These are phyloP conservation scores for Kazachstania psychrophila DNA, from an alignment of 805 yeast species.

Conservation along the genomic window DNA sequence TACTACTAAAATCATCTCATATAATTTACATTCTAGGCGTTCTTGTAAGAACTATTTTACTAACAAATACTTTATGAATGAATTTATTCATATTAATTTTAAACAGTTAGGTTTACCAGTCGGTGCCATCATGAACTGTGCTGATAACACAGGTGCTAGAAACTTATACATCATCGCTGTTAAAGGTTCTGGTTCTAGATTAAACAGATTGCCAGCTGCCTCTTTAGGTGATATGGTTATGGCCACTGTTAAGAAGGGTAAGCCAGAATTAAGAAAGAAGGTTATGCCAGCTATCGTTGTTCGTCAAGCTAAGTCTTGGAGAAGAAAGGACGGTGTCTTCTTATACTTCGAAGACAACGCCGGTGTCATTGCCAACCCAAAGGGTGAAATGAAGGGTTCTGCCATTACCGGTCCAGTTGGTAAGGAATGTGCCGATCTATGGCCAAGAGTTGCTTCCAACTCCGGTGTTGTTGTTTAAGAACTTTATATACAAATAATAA, in stretches of 20 bases:
- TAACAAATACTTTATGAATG: conserved; percentile 2
- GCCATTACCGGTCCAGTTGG: conserved; percentile 99
- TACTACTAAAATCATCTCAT: no score
- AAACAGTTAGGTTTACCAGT: conserved; percentile 94
- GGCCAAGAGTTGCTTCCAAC: conserved; percentile 99
- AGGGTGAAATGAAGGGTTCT: conserved; percentile 99
- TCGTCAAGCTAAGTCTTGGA: conserved; percentile 99
- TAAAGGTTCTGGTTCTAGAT: conserved; percentile 98
- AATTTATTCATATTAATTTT: conserved; percentile 5
- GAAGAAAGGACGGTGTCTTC: conserved; percentile 99
- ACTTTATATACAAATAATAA: not conserved
- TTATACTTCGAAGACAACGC: conserved; percentile 99
- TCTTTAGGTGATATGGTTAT: conserved; percentile 99
- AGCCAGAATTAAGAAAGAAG: conserved; percentile 99
- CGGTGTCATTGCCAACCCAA: conserved; percentile 99
- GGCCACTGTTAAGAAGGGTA: conserved; percentile 99
- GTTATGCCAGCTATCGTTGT: conserved; percentile 99
- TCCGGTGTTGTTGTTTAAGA: conserved; percentile 99
- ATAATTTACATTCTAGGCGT: no score
- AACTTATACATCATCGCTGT: conserved; percentile 98
- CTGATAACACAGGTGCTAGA: conserved; percentile 99
- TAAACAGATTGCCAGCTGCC: conserved; percentile 99
- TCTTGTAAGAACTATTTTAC: no score
- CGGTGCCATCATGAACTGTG: conserved; percentile 99
- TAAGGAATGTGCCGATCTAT: conserved; percentile 99